Evolutionary conservation across 2,329 filamentous ascomycete genomes (phyloP).

Genomic region (Apiospora malaysiana): DNA sequence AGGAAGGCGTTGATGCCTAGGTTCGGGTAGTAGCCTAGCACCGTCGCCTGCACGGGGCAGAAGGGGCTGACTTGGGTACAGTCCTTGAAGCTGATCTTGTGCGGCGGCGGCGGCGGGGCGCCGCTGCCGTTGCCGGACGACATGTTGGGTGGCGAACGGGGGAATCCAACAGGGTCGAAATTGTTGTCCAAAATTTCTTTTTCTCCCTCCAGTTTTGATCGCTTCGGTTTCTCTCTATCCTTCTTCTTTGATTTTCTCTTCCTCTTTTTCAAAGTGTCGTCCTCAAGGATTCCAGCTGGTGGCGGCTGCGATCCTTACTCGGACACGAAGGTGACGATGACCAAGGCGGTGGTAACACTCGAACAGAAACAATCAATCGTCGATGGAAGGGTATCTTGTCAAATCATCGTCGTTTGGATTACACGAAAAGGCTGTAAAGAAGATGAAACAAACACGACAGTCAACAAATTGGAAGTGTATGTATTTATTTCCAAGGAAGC

Average conservation of each 20-base stretch:
- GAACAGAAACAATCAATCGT: not conserved
- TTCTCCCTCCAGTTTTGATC: not conserved
- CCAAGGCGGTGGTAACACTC: not conserved
- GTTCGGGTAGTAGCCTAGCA: slow-evolving; percentile 63
- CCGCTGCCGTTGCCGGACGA: slow-evolving; percentile 26
- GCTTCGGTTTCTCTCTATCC: not conserved
- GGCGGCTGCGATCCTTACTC: not conserved
- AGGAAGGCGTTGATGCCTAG: slow-evolving; percentile 62
- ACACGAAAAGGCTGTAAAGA: not conserved
- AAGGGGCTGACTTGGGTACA: slow-evolving; percentile 47
- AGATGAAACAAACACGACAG: not conserved
- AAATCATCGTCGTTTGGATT: not conserved
- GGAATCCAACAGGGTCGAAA: not conserved
- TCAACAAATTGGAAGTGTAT: not conserved
- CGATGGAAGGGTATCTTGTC: not conserved
- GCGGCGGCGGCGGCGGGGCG: slow-evolving; percentile 4
- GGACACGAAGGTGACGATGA: not conserved
- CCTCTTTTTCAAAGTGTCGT: not conserved
- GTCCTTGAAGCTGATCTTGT: slow-evolving; percentile 25
- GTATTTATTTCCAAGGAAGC: not conserved
- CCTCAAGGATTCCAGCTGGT: not conserved
- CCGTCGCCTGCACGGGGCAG: slow-evolving; percentile 59
- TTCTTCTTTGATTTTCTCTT: not conserved
- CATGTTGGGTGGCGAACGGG: slow-evolving; percentile 28
- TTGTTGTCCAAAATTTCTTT: not conserved